Base-by-base conservation (phyloP, 176 grass and related monocot genomes). In the Oryza brachyantha region DNA sequence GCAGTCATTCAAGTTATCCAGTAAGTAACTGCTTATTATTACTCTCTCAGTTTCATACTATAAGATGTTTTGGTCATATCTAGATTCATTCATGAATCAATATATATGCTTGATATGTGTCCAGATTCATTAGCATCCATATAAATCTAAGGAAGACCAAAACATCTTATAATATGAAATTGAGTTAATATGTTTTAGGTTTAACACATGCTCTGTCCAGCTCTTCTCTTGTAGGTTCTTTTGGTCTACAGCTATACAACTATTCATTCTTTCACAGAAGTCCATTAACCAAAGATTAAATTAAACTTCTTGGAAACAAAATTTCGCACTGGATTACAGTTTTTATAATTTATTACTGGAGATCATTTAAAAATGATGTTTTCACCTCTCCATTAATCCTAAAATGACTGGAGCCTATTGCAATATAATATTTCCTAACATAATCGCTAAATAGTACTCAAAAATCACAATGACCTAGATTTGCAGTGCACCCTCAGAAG, bases 1-100 rank as follows among this genome's bases (percentile, higher is more conserved):
- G 28, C 92, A 91, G 87, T 81, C 90, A 57, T 92, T 88, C 79
- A 92, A 91, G 45, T 85, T 98, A 17, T 93, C 96, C 6, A 84
- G 95, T 98, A 93, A 91, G 90, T 83, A 25, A 38, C 22, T 61
- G 45, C 14, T 37, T n/a, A n/a, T n/a, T n/a, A n/a, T n/a, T n/a
- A n/a, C n/a, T n/a, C n/a, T n/a, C n/a, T n/a, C n/a, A n/a, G n/a
- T n/a, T n/a, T n/a, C n/a, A n/a, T n/a, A n/a, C n/a, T n/a, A n/a
- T n/a, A n/a, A n/a, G n/a, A n/a, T n/a, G n/a, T n/a, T n/a, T n/a
- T n/a, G n/a, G n/a, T n/a, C n/a, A n/a, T n/a, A n/a, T n/a, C n/a
- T n/a, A n/a, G n/a, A n/a, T n/a, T n/a, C n/a, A n/a, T n/a, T n/a
- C n/a, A n/a, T n/a, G n/a, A n/a, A n/a, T n/a, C n/a, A n/a, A n/a